phyloP scores from a whole-genome alignment of 1,284 basidiomycete species.

The Tilletia caries region DNA sequence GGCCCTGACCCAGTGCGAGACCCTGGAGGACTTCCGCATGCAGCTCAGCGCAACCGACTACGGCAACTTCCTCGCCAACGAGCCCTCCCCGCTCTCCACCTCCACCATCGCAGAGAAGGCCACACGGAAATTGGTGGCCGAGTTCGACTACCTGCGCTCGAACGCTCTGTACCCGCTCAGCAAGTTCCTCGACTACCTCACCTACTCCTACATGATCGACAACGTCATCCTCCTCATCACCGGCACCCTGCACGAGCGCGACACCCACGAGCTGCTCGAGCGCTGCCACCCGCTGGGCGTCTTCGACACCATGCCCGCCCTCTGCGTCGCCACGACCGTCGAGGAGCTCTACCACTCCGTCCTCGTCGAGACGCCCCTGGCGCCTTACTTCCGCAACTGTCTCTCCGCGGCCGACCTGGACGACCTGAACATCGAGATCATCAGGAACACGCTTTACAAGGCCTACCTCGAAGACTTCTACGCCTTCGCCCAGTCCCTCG shows the following conservation, averaged over 20 bases:
- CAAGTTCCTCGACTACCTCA: slow-evolving; percentile 97
- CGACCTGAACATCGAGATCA: slow-evolving; percentile 99
- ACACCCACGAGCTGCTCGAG: slow-evolving; percentile 93
- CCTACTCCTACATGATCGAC: slow-evolving; percentile 99
- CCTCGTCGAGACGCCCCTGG: slow-evolving; percentile 92
- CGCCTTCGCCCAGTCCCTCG: slow-evolving; percentile 73
- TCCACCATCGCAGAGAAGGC: slow-evolving; percentile 93
- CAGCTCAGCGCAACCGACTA: slow-evolving; percentile 90
- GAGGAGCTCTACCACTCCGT: slow-evolving; percentile 97
- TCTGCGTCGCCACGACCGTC: slow-evolving; percentile 99
- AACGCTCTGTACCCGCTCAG: slow-evolving; percentile 87
- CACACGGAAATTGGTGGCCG: slow-evolving; percentile 87
- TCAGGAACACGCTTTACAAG: slow-evolving; percentile 99
- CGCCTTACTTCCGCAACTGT: slow-evolving; percentile 97
- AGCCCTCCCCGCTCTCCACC: slow-evolving; percentile 89
- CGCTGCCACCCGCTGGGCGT: slow-evolving; percentile 94
- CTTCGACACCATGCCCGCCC: slow-evolving; percentile 97
- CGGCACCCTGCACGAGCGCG: slow-evolving; percentile 92
- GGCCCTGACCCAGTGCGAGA: slow-evolving; percentile 96
- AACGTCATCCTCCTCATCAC: slow-evolving; percentile 97
- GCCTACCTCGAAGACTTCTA: slow-evolving; percentile 98
- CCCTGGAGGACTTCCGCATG: slow-evolving; percentile 73
- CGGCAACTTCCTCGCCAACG: slow-evolving; percentile 95
- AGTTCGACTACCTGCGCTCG: slow-evolving; percentile 88
- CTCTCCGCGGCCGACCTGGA: slow-evolving; percentile 92